Base-by-base conservation (phyloP, 2,329 filamentous ascomycete genomes). In the Bipolaris victoriae region DNA sequence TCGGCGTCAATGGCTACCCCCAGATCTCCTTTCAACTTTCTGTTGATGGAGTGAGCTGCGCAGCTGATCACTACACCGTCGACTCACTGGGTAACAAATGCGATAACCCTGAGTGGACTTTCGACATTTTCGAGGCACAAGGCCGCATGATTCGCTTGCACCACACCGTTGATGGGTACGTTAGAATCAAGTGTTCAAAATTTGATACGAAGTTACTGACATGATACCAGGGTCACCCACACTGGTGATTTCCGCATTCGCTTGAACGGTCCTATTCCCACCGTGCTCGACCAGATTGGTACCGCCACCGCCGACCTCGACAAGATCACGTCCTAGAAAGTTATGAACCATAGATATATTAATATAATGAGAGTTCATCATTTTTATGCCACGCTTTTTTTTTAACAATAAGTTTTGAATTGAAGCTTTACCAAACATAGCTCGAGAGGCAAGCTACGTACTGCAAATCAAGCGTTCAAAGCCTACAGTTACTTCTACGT, bases 241-340 rank as follows among this genome's bases (percentile, higher is more conserved):
- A 16, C 22, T 11, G 49, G 49, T 13, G 31, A 52, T 31, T 52
- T 52, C 11, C 15, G 11, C 1, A 36, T 52, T 40, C n/a, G 20
- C 20, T 16, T 52, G 49, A 45, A 52, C 40, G 49, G 49, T n/a
- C 49, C 49, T 24, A 44, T 45, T 5, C 29, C 49, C 16, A 45
- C 33, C 40, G 13, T 44, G 10, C 49, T 45, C 20, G 33, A 44
- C 7, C 49, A 52, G 40, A 40, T 52, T 10, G 49, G 49, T 31
- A 44, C 15, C 10, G 24, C 49, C 40, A 52, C 49, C 24, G 49
- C 49, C 7, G 20, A 29, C 13, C 9, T 52, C 40, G 40, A 29
- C 26, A 29, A 44, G 9, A 7, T 11, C 5, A 29, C 24, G 3
- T n/a, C 22, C 15, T 44, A 44, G 26, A 29, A 29, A 10, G 26